Evolutionary conservation across 768 basidiomycete genomes (phyloP), one percentile per base, ranked within the genome.

Genomic region (Coprinopsis sp.): DNA sequence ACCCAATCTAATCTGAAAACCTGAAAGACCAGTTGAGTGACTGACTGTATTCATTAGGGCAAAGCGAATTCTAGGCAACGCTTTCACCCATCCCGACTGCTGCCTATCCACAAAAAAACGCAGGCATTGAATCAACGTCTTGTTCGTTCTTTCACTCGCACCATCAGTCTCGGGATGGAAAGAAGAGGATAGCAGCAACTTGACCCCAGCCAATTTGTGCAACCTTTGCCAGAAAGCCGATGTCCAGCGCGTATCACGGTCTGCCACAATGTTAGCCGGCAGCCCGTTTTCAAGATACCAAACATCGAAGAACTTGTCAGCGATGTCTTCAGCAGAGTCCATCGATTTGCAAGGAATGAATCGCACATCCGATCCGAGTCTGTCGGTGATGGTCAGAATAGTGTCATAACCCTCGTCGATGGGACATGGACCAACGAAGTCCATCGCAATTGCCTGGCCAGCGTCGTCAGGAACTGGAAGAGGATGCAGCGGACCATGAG

Each of bases 141-240:
- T 64, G 51, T 71, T 70, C 0, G 59, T 61, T 0, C 57, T 42
- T 47, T 74, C 64, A 18, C 61, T 67, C 1, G 55, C 27, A 0
- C 71, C 69, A 46, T 73, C 64, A 0, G 67, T 71, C 37, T 74
- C 56, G 0, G 67, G 70, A 28, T 74, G 71, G 33, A 61, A 71
- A 0, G 67, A 43, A 0, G 65, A 64, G 0, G 69, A 71, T 51
- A 73, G 54, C 21, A 59, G 58, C 0, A 68, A 43, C 3, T 61
- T 53, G 1, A 65, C 51, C 0, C 68, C 63, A 3, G 65, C 60
- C 0, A 62, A 48, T 6, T 42, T 38, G 38, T 58, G 49, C 0
- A 70, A 50, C 4, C 54, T 43, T 19, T 30, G 45, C 71, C 72
- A 74, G 37, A 73, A 63, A 1, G 39, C 22, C 0, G 54, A 58